Evolutionary conservation across 164 flowering plant species (phyloP), one percentile per base, ranked within the genome.

Genomic region (Protea cynaroides): DNA sequence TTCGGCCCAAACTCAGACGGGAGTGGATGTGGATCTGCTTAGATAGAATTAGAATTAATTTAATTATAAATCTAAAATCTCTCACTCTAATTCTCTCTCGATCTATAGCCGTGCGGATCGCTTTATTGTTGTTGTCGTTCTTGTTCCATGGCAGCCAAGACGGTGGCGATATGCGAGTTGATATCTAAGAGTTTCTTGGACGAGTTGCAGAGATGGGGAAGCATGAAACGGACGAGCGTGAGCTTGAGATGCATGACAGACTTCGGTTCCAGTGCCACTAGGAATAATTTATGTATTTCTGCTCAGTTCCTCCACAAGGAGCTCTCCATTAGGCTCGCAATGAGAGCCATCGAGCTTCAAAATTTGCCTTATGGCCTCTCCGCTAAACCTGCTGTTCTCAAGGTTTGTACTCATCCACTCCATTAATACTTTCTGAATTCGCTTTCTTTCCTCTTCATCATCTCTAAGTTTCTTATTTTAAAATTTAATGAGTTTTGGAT

Each of bases 241-340:
- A 87, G 84, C 56, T 75, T 93, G 61, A 81, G 83, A 63, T 87
- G 87, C 72, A 94, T 91, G 97, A 87, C 85, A 96, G 89, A 89
- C 56, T 91, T 94, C 59, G 96, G 97, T 22, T 85, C 91, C 12
- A 77, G 7, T 14, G 93, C 95, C 47, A 82, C 84, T 5, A 72
- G 69, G 23, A 77, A 68, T 47, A 87, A 84, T 63, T 57, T 93
- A 66, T 73, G 89, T 43, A 72, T 94, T 18, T 85, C 98, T 11
- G 90, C 97, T 65, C 96, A 91, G 70, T 94, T 90, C 63, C 91
- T 94, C 63, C 97, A 91, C 69, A 90, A 87, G 71, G 96, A 94
- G 76, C 84, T 94, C 5, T 82, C 97, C 15, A 87, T 94, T 56
- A 63, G 97, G 34, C 86, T 94, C 71, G 97, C 97, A 4, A 67